Percentiles rank a stretch among this genome's conserved stretches.
Evolutionary conservation across 2,329 filamentous ascomycete species (phyloP).

Genomic region (Calonectria ilicicola): DNA sequence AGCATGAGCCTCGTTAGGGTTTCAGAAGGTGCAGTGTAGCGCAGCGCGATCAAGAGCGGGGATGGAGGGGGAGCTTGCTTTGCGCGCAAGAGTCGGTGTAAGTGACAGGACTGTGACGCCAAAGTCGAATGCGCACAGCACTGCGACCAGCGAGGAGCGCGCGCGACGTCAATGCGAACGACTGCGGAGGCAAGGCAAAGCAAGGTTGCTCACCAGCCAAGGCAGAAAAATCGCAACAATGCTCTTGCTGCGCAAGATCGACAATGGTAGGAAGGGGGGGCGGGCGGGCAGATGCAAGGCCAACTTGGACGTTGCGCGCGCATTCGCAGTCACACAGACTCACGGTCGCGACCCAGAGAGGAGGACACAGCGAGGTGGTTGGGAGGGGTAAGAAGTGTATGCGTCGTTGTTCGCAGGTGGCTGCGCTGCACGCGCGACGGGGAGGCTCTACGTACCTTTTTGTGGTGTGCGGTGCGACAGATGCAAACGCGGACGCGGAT

Average conservation of each 20-base stretch:
- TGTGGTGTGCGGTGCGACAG: constrained; percentile 33
- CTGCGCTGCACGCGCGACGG: constrained; percentile 8
- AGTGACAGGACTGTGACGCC: constrained; percentile 33
- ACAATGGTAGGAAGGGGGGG: constrained; percentile 16
- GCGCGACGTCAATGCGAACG: constrained; percentile 16
- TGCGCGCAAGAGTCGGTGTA: constrained; percentile 41
- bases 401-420: constrained; percentile 15
- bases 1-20: constrained; percentile 33
- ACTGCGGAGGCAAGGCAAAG: neutral
- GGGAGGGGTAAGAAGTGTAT: constrained; percentile 10
- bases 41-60: constrained; percentile 17
- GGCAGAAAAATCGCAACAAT: constrained; percentile 19
- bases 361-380: constrained; percentile 18
- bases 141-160: constrained; percentile 20
- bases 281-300: constrained; percentile 11
- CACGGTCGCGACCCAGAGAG: constrained; percentile 13
- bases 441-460: constrained; percentile 41
- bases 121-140: constrained; percentile 19
- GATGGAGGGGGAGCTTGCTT: constrained; percentile 20
- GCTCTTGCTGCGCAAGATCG: constrained; percentile 16
- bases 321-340: constrained; percentile 5
- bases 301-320: constrained; percentile 5
- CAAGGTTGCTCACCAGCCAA: neutral
- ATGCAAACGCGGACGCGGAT: constrained; percentile 33
- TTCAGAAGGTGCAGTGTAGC: constrained; percentile 20